Evolutionary conservation across 129 eudicot species (phyloP), one percentile per base, ranked within the genome.

Genomic region (Gnaphalium uliginosum): DNA sequence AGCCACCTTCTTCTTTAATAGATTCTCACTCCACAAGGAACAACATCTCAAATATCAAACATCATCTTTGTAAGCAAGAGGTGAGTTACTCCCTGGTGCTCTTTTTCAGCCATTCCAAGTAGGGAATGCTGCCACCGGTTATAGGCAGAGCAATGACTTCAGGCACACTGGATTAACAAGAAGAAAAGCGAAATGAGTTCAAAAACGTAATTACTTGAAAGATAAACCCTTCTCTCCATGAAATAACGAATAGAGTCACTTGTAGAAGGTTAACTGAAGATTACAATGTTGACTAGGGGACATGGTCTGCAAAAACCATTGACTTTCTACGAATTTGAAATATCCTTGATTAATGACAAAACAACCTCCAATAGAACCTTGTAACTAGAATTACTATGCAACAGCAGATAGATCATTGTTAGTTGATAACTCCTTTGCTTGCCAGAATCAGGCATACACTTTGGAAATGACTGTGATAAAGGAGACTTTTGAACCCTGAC

Each of bases 161-260:
- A 64, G 98, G 96, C 61, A 93, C 96, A 7, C 98, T 93, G 69
- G 15, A 24, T 32, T 67, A 62, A 56, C 71, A 65, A 11, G 14
- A 66, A 33, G 19, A n/a, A 19, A 35, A 17, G 23, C n/a, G 2
- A 54, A 37, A 64, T 39, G 53, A 37, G 48, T 10, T 39, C 6
- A 51, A 30, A 6, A 1, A 46, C 4, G 8, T 11, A 69, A 1
- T 57, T 57, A 57, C 13, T 57, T 57, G 25, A 22, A 57, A 57
- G 26, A 57, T 24, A 21, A 57, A 22, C 13, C 15, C 27, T 57
- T 56, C 3, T 57, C 62, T 24, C 25, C 46, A 37, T 37, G 11
- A 37, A 8, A 37, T 37, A 8, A 37, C 2, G 2, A 37, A 1
- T 1, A 1, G 9, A 37, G 46, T 37, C 2, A 37, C 46, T 37